phyloP scores from a whole-genome alignment of 257 asterid genomes.

The Solanum sitiens region DNA sequence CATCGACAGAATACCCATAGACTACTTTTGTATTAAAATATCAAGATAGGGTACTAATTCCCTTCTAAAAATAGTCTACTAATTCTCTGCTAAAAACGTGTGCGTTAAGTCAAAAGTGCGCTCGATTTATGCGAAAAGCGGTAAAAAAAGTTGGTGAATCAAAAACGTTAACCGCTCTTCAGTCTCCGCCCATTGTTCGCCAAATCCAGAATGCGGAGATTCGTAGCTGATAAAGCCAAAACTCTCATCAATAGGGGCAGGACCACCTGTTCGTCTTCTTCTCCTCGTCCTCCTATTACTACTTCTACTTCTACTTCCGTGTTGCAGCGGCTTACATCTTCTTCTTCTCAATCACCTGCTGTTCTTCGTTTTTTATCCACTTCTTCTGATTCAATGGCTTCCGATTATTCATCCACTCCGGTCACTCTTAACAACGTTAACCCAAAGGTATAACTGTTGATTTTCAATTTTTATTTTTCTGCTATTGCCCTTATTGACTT shows the following conservation, averaged over 20 bases:
- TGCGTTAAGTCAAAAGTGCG: neutral
- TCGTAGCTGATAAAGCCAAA: constrained; percentile 44
- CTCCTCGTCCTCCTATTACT: constrained; percentile 1
- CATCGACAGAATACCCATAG: neutral
- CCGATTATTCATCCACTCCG: constrained; percentile 34
- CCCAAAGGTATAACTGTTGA: constrained; percentile 20
- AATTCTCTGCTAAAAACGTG: neutral
- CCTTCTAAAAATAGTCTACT: neutral
- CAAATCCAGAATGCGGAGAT: constrained; percentile 51
- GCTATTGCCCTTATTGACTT: neutral
- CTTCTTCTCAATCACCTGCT: neutral
- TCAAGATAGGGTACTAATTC: neutral
- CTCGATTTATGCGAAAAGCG: neutral
- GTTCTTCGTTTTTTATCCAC: neutral
- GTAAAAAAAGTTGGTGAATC: neutral
- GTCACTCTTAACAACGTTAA: constrained; percentile 22
- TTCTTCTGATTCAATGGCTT: constrained; percentile 27
- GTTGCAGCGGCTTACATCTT: neutral
- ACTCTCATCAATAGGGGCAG: constrained; percentile 3
- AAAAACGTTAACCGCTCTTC: neutral
- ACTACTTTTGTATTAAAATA: neutral
- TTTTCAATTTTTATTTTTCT: neutral
- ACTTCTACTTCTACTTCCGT: constrained; percentile 3
- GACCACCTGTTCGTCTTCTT: neutral
- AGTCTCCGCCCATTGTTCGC: neutral